Evolutionary conservation across 257 asterid species (phyloP), one percentile per base, ranked within the genome.

Genomic region (Paraleonurus japonicus): DNA sequence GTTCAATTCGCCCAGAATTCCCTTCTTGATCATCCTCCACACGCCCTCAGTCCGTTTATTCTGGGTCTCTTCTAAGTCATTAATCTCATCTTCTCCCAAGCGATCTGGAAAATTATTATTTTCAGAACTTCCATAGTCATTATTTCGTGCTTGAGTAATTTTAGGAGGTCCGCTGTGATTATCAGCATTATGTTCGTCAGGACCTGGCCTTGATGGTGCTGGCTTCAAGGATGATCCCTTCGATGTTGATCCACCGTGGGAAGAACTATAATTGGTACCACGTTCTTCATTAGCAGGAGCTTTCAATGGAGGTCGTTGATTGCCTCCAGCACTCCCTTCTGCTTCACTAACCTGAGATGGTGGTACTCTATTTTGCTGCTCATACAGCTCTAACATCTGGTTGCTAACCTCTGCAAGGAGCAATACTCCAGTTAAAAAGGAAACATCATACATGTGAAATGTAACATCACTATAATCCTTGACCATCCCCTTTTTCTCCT

Each of bases 321-420:
- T 80, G 67, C 85, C 92, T 61, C 87, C 95, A 16, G 78, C 92
- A 73, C 93, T 84, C 27, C 85, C 96, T 75, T 90, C 96, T 13
- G 95, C 89, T 83, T 92, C 98, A 58, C 88, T 84, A 65, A 85
- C 88, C 75, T 85, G 94, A 57, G 89, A 74, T 58, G 75, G 91
- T 12, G 92, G 92, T 75, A 84, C 78, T 75, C 85, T 78, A 65
- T 85, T 88, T 71, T 90, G 96, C 70, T 92, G 96, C 70, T 92
- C 96, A 41, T 92, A 92, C 70, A 92, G 43, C 76, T 92, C 96
- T 67, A 90, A 81, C 98, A 92, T 88, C 81, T 92, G 96, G 78
- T 92, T 92, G 94, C 98, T 92, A 37, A 92, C 96, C 85, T 86
- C 98, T 92, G 96, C 89, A 89, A 85, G 76, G 50, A 78, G 81